Conservation (phyloP, 1,284 basidiomycete genomes). For the Marasmius oreades region DNA sequence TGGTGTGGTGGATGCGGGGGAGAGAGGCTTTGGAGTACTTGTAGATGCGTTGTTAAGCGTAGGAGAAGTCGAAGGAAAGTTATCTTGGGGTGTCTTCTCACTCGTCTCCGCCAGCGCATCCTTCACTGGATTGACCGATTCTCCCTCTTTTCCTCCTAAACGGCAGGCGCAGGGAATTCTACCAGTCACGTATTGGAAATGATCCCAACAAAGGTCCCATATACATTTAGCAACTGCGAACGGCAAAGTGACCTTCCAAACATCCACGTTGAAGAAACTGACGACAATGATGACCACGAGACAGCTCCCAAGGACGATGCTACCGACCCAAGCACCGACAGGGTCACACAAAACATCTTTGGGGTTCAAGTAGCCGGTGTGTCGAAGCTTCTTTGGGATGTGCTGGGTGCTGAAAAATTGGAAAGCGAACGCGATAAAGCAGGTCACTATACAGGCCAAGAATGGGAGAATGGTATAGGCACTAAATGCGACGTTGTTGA, state of each 20-base stretch:
- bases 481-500: conserved; percentile 65
- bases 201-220: conserved; percentile 63
- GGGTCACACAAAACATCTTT: conserved; percentile 48
- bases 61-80: conserved; percentile 16
- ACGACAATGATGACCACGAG: conserved; percentile 53
- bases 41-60: not conserved
- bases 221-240: conserved; percentile 74
- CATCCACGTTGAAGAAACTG: conserved; percentile 60
- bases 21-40: not conserved
- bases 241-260: conserved; percentile 85
- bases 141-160: conserved; percentile 3
- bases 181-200: conserved; percentile 37
- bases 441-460: conserved; percentile 53
- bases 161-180: conserved; percentile 19
- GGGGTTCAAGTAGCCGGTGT: conserved; percentile 36
- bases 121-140: conserved; percentile 13
- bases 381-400: conserved; percentile 46
- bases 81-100: conserved; percentile 11
- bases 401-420: conserved; percentile 51
- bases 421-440: conserved; percentile 49
- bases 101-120: conserved; percentile 17
- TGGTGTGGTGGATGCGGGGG: not conserved
- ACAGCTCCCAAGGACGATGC: conserved; percentile 42
- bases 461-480: conserved; percentile 73
- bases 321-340: conserved; percentile 48